Conservation (phyloP, 1,284 basidiomycete species). For the Ganoderma resinaceum region DNA sequence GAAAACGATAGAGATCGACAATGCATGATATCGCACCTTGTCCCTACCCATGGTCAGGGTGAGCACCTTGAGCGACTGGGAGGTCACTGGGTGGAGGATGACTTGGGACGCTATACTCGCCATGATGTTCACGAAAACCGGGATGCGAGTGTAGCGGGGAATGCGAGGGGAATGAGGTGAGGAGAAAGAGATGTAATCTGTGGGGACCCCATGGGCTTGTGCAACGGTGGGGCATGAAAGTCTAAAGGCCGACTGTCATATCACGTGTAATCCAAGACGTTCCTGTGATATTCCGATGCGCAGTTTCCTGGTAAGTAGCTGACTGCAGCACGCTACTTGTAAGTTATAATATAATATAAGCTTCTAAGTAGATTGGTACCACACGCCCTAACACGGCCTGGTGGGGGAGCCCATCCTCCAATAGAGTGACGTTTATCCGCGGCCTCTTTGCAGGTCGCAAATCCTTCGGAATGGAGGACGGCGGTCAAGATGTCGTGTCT, state of each 20-base stretch:
- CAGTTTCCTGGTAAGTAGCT: background rate
- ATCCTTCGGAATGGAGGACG: conserved; percentile 5
- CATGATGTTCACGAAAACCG: conserved; percentile 47
- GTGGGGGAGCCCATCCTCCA: background rate
- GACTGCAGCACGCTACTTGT: background rate
- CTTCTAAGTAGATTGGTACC: background rate
- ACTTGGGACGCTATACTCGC: conserved; percentile 74
- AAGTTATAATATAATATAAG: no score
- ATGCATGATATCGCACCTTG: conserved; percentile 62
- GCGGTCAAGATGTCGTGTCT: background rate
- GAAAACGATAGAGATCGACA: conserved; percentile 4
- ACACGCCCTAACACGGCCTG: background rate
- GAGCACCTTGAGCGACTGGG: conserved; percentile 79
- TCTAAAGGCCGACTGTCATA: conserved; percentile 15
- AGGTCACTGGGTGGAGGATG: conserved; percentile 84
- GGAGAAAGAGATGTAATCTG: conserved; percentile 8
- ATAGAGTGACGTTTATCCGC: background rate
- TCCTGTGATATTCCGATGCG: conserved; percentile 21
- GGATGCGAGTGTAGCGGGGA: background rate
- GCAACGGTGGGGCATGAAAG: conserved; percentile 22
- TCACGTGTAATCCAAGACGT: conserved; percentile 30
- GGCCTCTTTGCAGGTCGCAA: conserved; percentile 3
- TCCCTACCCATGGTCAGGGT: conserved; percentile 88
- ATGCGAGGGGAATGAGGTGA: conserved; percentile 10
- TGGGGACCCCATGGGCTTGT: conserved; percentile 20